Base-by-base conservation (phyloP, 139 green algal genomes). In the Coccomyxa sp. region DNA sequence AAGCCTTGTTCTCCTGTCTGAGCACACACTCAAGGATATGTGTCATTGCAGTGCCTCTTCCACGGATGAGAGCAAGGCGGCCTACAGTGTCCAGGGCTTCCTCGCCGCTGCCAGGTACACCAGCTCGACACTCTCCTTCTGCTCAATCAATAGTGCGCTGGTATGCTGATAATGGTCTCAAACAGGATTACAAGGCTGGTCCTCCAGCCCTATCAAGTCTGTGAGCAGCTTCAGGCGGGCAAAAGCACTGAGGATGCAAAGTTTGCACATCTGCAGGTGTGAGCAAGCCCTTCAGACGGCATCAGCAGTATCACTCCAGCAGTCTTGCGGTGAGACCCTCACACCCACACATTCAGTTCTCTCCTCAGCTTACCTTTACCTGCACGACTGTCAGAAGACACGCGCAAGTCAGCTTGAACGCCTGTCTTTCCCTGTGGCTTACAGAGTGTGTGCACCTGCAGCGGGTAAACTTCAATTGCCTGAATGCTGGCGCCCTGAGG, bases 401-500 rank as follows among this genome's bases (percentile, higher is more conserved):
- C 34, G 7, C 27, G 68, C 27, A n/a, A 73, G 7, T 31, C 31
- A 14, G 12, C 8, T 24, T 44, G 18, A 54, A 36, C 36, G 34
- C 70, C 18, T 54, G 12, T 64, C 27, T 64, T 3, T 64, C 50
- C 22, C 50, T 64, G 50, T n/a, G n/a, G 50, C 50, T 64, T 29
- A 64, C 50, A 64, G 14, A 29, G 50, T 16, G n/a, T n/a, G n/a
- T n/a, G n/a, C n/a, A n/a, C n/a, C 22, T 64, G 71, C 78, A 86
- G 75, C 76, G 80, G 34, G 80, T 94, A 37, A 83, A 94, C 74
- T 83, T 94, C 39, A 70, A 70, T 68, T 89, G 88, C 83, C 88
- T 94, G 73, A 83, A 94, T 68, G 87, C 76, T 2, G n/a, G 75
- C 9, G 75, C 88, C 8, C 80, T 94, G 58, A 84, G 79, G 68